phyloP scores from a whole-genome alignment of 768 basidiomycete species.

The Pisolithus albus region DNA sequence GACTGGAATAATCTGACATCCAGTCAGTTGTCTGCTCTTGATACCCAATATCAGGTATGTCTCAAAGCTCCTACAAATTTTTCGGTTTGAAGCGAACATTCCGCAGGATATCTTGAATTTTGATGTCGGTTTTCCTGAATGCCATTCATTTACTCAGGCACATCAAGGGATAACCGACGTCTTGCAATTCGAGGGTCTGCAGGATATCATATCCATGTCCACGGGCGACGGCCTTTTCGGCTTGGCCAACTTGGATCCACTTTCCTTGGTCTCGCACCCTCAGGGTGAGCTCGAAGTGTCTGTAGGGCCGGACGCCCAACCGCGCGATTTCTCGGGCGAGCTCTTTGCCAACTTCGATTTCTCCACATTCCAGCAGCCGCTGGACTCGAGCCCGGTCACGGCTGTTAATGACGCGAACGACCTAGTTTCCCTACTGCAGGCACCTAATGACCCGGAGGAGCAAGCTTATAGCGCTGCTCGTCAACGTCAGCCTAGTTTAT shows the following conservation, averaged over 20 bases:
- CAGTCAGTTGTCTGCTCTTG: background rate
- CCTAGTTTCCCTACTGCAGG: conserved; percentile 16
- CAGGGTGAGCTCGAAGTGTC: conserved; percentile 32
- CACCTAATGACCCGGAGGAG: conserved; percentile 8
- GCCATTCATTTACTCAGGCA: conserved; percentile 2
- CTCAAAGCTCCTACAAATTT: background rate
- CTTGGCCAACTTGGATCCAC: conserved; percentile 27
- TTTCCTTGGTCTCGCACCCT: conserved; percentile 28
- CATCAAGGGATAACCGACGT: background rate
- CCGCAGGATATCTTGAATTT: conserved; percentile 10
- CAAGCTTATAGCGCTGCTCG: conserved; percentile 8
- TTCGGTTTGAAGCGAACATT: background rate
- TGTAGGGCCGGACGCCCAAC: conserved; percentile 10
- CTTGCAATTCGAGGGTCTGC: conserved; percentile 19
- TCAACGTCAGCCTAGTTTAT: conserved; percentile 17
- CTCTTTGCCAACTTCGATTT: conserved; percentile 22
- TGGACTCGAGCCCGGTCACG: conserved; percentile 1
- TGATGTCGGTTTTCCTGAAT: conserved; percentile 9
- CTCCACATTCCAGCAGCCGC: conserved; percentile 5
- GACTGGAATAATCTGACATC: conserved; percentile 10
- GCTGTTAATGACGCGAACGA: conserved; percentile 12
- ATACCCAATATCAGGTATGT: conserved; percentile 12
- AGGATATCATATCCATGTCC: conserved; percentile 26
- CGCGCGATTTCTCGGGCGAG: conserved; percentile 6
- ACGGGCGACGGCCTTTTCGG: conserved; percentile 32